phyloP scores from a whole-genome alignment of 768 basidiomycete genomes.

The Astraeus odoratus region DNA sequence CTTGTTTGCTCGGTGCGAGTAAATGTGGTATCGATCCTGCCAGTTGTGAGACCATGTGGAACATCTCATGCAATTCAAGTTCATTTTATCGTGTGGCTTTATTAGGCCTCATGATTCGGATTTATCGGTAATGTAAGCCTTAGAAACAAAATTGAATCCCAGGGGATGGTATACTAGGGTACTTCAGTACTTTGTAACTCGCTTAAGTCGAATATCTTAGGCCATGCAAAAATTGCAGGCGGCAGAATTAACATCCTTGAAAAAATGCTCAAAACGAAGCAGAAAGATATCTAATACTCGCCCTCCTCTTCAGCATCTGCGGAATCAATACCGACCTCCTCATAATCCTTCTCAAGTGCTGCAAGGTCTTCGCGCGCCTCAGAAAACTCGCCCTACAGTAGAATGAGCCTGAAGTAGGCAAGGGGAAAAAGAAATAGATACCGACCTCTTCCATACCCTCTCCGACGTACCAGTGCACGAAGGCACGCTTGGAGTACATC shows the following conservation, averaged over 20 bases:
- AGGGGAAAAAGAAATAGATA: constrained; percentile 1
- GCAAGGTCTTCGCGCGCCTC: constrained; percentile 98
- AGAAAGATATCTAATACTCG: constrained; percentile 41
- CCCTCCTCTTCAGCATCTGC: constrained; percentile 55
- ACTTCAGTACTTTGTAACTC: background rate
- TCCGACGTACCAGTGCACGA: constrained; percentile 93
- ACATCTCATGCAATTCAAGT: no score
- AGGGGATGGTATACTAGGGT: background rate
- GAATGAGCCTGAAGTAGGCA: constrained; percentile 10
- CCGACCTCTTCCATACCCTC: constrained; percentile 96
- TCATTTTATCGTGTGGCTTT: no score
- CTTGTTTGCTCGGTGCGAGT: constrained; percentile 82
- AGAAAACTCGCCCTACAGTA: constrained; percentile 83
- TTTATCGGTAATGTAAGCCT: background rate
- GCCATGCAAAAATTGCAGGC: background rate
- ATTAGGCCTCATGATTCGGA: no score
- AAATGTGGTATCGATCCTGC: constrained; percentile 53
- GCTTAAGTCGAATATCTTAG: constrained; percentile 3
- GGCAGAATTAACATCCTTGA: background rate
- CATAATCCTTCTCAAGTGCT: constrained; percentile 93
- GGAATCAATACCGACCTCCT: constrained; percentile 80
- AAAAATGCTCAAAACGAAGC: background rate
- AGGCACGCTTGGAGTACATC: constrained; percentile 93
- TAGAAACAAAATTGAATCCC: background rate
- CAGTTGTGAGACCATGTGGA: constrained; percentile 15